Percentiles rank a stretch among this genome's conserved stretches.
These are phyloP conservation scores for Plasmodium cynomolgi DNA, from an alignment of 169 alveolate genomes.

Conservation along the genomic window DNA sequence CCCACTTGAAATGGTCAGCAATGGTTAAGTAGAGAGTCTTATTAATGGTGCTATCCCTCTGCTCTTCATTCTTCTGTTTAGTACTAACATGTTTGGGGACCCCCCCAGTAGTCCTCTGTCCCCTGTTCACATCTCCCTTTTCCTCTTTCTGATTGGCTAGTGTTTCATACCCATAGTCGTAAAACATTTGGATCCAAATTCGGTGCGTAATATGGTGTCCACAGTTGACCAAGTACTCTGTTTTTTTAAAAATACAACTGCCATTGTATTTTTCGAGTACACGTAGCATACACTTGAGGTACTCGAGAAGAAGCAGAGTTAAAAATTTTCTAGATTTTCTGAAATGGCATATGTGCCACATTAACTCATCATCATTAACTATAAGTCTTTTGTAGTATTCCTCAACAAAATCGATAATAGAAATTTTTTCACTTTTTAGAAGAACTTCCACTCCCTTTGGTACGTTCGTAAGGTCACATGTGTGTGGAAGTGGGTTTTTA, in stretches of 20 bases:
- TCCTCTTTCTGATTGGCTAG: not conserved
- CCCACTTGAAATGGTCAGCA: conserved; percentile 84
- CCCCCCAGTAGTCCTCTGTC: not conserved
- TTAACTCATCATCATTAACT: conserved; percentile 77
- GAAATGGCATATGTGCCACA: conserved; percentile 59
- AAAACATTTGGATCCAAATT: conserved; percentile 83
- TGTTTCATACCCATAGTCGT: conserved; percentile 79
- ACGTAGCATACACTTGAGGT: conserved; percentile 57
- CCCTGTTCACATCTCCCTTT: conserved; percentile 17
- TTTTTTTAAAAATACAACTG: conserved; percentile 68
- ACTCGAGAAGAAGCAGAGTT: conserved; percentile 56
- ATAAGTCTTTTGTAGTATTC: conserved; percentile 80
- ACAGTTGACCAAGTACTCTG: conserved; percentile 83
- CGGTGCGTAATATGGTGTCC: conserved; percentile 85
- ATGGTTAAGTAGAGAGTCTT: conserved; percentile 80
- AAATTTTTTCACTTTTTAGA: conserved; percentile 75
- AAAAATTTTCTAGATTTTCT: conserved; percentile 35
- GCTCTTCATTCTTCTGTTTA: not conserved
- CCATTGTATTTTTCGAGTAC: conserved; percentile 49
- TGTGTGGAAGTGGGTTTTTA: conserved; percentile 82
- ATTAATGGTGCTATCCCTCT: conserved; percentile 65
- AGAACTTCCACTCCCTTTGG: conserved; percentile 74
- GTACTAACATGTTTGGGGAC: not conserved
- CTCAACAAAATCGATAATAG: conserved; percentile 77
- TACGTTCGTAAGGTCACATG: conserved; percentile 76